These are phyloP conservation scores for Capsaspora owczarzaki DNA, from an alignment of 78 protist species.

Conservation along the genomic window DNA sequence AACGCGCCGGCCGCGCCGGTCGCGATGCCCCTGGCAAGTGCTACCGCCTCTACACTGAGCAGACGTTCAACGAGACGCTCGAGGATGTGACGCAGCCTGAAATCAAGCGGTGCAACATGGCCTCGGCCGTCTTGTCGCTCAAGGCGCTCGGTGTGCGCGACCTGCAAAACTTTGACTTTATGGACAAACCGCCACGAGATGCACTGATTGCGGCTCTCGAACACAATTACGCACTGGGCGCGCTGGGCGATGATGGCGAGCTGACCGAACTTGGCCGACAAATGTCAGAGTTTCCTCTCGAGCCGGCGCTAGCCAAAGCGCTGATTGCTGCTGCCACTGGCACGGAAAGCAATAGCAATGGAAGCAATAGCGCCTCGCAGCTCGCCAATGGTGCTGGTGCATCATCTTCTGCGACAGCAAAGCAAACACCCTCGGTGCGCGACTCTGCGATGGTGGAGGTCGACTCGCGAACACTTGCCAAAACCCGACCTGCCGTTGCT, in stretches of 20 bases:
- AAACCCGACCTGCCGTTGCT: no score
- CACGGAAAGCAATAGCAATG: no score
- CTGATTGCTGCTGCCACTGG: background rate
- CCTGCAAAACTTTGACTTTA: conserved; percentile 87
- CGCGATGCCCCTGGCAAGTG: conserved; percentile 91
- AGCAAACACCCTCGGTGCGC: no score
- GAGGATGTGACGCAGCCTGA: conserved; percentile 89
- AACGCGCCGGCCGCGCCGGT: conserved; percentile 98
- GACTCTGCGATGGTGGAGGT: no score
- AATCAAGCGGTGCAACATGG: conserved; percentile 93
- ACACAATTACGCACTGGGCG: conserved; percentile 96
- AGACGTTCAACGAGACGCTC: conserved; percentile 60
- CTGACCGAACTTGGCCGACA: conserved; percentile 73
- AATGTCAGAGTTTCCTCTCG: conserved; percentile 89
- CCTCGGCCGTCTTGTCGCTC: conserved; percentile 85
- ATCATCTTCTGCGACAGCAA: no score
- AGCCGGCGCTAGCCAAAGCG: conserved; percentile 86
- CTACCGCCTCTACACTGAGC: conserved; percentile 83
- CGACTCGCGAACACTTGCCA: no score
- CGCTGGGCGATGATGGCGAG: conserved; percentile 81
- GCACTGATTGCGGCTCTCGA: background rate
- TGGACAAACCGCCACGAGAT: conserved; percentile 98
- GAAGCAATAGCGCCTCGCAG: no score
- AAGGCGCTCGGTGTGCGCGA: conserved; percentile 91
- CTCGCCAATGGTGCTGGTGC: no score